Conservation (phyloP, 2,329 filamentous ascomycete species). For the Cladorrhinum sp. region DNA sequence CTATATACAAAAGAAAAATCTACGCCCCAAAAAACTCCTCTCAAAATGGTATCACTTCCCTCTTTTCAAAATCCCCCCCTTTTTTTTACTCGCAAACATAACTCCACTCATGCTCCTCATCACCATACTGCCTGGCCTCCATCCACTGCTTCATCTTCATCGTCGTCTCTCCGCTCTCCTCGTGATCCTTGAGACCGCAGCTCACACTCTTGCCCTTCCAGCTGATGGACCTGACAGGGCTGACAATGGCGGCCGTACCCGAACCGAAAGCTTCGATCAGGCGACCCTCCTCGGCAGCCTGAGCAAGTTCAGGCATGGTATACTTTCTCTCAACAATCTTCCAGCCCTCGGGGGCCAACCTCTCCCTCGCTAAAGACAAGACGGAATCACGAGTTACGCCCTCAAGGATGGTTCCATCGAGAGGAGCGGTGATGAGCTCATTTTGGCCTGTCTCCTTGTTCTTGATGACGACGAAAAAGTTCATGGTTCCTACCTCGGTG, state of each 20-base stretch:
- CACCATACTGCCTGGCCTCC: constrained; percentile 90
- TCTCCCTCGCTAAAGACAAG: constrained; percentile 79
- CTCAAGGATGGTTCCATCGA: constrained; percentile 95
- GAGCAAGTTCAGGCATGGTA: constrained; percentile 80
- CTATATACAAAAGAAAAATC: constrained; percentile 10
- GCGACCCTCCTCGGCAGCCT: constrained; percentile 79
- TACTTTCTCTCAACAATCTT: constrained; percentile 83
- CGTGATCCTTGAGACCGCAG: constrained; percentile 74
- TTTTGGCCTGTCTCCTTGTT: constrained; percentile 86
- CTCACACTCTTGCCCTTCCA: constrained; percentile 80
- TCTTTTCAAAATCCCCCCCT: neutral
- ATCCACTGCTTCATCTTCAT: constrained; percentile 94
- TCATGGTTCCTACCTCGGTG: constrained; percentile 98
- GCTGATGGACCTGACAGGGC: constrained; percentile 82
- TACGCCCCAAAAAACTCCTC: neutral
- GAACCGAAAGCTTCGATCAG: constrained; percentile 91
- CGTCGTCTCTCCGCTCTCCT: constrained; percentile 87
- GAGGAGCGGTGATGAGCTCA: constrained; percentile 88
- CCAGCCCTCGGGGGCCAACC: constrained; percentile 83
- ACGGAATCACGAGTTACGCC: constrained; percentile 93
- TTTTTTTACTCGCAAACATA: constrained; percentile 42
- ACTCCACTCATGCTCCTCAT: constrained; percentile 91
- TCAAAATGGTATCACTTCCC: constrained; percentile 1
- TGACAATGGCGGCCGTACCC: constrained; percentile 91
- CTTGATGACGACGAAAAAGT: constrained; percentile 85